Evolutionary conservation across 2,329 filamentous ascomycete genomes (phyloP).

Genomic region (Thelonectria olida): DNA sequence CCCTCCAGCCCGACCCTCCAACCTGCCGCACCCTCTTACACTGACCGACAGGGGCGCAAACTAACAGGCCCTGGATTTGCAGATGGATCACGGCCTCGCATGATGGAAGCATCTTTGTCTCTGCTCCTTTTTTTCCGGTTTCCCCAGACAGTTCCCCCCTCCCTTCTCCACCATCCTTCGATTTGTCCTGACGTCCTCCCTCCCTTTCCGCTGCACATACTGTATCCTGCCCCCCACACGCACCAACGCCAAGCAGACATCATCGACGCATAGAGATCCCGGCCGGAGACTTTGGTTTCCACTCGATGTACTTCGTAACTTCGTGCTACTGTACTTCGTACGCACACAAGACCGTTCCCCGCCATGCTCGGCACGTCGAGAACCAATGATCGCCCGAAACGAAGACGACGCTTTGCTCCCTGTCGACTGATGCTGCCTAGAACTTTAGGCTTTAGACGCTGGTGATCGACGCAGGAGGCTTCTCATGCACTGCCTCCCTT

Average conservation of each 20-base stretch:
- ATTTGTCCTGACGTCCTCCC: background rate
- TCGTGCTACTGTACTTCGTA: no score
- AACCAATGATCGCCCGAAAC: slow-evolving; percentile 1
- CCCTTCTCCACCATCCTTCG: slow-evolving; percentile 3
- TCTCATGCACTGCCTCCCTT: slow-evolving; percentile 1
- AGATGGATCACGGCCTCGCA: slow-evolving; percentile 13
- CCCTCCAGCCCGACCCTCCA: slow-evolving; percentile 1
- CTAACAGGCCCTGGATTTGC: background rate
- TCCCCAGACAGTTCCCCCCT: slow-evolving; percentile 25
- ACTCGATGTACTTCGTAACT: no score
- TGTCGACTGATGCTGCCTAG: background rate
- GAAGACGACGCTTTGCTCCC: background rate
- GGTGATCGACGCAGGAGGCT: background rate
- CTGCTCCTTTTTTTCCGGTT: slow-evolving; percentile 8
- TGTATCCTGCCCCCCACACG: slow-evolving; percentile 6
- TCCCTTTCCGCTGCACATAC: no score
- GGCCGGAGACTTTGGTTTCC: background rate
- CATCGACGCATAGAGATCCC: slow-evolving; percentile 5
- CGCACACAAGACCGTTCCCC: background rate
- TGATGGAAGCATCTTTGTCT: background rate
- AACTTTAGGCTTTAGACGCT: background rate
- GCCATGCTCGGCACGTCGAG: background rate
- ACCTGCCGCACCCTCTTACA: background rate
- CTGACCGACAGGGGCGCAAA: background rate
- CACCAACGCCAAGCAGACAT: slow-evolving; percentile 2